Percentiles rank a stretch among this genome's conserved stretches.
Evolutionary conservation across 2,329 filamentous ascomycete species (phyloP).

Genomic region (Cercospora sesami): DNA sequence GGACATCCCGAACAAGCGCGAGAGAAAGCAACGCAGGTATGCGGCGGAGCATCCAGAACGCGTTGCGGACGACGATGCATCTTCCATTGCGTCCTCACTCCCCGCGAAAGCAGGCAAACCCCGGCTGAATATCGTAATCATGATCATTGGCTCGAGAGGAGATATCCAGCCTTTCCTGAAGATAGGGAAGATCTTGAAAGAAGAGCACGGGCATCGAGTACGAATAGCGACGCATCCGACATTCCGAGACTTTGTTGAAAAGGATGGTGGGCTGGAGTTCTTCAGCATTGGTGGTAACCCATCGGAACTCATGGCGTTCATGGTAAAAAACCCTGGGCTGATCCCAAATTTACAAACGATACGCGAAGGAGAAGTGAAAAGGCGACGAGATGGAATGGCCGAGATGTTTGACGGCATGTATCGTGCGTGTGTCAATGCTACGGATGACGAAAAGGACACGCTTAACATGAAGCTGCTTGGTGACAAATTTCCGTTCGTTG

Average conservation of each 20-base stretch:
- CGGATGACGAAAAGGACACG: conserved; percentile 65
- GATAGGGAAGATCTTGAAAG: conserved; percentile 69
- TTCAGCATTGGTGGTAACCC: conserved; percentile 79
- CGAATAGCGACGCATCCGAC: conserved; percentile 76
- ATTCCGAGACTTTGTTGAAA: conserved; percentile 73
- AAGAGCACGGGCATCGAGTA: conserved; percentile 71
- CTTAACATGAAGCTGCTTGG: conserved; percentile 67
- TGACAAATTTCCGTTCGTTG: conserved; percentile 61
- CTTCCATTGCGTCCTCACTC: conserved; percentile 32
- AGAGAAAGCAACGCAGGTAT: conserved; percentile 39
- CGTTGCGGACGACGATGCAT: conserved; percentile 25
- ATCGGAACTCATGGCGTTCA: conserved; percentile 80
- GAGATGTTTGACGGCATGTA: conserved; percentile 84
- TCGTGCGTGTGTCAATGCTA: conserved; percentile 72
- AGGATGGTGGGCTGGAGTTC: conserved; percentile 73
- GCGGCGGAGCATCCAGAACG: conserved; percentile 21
- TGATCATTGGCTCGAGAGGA: conserved; percentile 79
- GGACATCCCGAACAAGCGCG: conserved; percentile 32
- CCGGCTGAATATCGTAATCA: conserved; percentile 73
- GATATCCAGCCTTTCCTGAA: conserved; percentile 80
- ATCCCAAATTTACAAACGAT: conserved; percentile 73
- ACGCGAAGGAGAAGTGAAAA: conserved; percentile 69
- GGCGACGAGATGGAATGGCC: conserved; percentile 67
- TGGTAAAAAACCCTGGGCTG: conserved; percentile 80
- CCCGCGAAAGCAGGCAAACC: conserved; percentile 41